These are phyloP conservation scores for Verbascum thapsus DNA, from an alignment of 257 asterid genomes.

Conservation along the genomic window DNA sequence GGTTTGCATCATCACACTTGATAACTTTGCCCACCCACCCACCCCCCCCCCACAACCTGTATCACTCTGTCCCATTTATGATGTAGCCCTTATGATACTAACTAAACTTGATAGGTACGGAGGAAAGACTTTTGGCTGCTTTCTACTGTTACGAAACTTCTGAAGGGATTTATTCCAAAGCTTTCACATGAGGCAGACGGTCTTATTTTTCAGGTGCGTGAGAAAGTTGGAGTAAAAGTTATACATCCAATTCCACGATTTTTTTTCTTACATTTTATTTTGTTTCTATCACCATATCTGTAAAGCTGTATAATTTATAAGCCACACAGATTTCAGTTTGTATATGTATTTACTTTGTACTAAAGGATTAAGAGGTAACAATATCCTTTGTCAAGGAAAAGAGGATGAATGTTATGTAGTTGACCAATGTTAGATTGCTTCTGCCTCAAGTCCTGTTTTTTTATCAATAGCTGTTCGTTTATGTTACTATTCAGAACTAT, in stretches of 20 bases:
- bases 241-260: slow-evolving; percentile 1
- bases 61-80: not conserved
- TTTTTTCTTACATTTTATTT: not conserved
- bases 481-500: not conserved
- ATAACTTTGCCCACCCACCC: slow-evolving; percentile 8
- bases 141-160: slow-evolving; percentile 81
- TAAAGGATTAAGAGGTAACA: not conserved
- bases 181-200: slow-evolving; percentile 99
- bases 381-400: not conserved
- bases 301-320: not conserved
- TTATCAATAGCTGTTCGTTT: slow-evolving; percentile 10
- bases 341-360: not conserved
- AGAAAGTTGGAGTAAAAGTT: slow-evolving; percentile 8
- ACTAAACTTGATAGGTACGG: slow-evolving; percentile 67
- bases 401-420: not conserved
- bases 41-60: not conserved
- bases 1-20: slow-evolving; percentile 49
- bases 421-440: slow-evolving; percentile 12
- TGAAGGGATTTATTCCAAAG: slow-evolving; percentile 86
- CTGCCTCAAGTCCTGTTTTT: slow-evolving; percentile 9
- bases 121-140: slow-evolving; percentile 97
- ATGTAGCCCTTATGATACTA: slow-evolving; percentile 34
- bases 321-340: not conserved
- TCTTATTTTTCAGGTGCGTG: slow-evolving; percentile 88
- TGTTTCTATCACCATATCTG: slow-evolving; percentile 5